Percentiles rank a stretch among this genome's conserved stretches.
These are phyloP conservation scores for Neonectria coccinea DNA, from an alignment of 2,329 filamentous ascomycete species.

Conservation along the genomic window DNA sequence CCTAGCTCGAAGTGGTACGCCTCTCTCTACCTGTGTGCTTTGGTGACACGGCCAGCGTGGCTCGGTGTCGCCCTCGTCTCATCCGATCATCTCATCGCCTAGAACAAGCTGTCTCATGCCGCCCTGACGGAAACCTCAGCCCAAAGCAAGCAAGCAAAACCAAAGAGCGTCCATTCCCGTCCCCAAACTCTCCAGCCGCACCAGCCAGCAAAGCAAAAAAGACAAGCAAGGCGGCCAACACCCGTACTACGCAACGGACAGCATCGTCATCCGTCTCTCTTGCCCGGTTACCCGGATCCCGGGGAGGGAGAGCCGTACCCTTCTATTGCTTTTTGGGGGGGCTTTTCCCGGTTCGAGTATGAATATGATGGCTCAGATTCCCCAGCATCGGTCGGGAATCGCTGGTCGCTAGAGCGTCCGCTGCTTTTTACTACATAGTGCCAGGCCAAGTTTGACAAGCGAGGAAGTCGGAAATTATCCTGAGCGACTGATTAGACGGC, in stretches of 20 bases:
- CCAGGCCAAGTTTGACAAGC: not conserved
- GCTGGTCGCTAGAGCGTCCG: not conserved
- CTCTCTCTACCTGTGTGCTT: not conserved
- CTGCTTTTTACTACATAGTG: not conserved
- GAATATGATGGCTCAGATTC: not conserved
- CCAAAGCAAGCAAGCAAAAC: not conserved
- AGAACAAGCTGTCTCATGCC: not conserved
- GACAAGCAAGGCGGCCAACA: not conserved
- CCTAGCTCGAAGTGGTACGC: not conserved
- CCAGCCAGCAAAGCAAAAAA: not conserved
- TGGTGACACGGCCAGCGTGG: not conserved
- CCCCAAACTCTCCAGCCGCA: not conserved
- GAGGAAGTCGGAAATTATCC: constrained; percentile 1
- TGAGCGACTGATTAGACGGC: not conserved
- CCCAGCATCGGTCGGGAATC: not conserved
- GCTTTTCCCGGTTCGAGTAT: not conserved
- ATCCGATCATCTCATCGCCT: not conserved
- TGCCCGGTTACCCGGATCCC: not conserved
- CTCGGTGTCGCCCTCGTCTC: not conserved
- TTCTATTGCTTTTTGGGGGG: not conserved
- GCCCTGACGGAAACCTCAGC: not conserved
- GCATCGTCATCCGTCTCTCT: not conserved
- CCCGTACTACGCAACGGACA: not conserved
- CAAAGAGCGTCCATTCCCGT: not conserved
- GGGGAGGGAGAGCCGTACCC: not conserved